Evolutionary conservation across 1,139 yeast genomes (phyloP).

Genomic region (Pichia sp.): DNA sequence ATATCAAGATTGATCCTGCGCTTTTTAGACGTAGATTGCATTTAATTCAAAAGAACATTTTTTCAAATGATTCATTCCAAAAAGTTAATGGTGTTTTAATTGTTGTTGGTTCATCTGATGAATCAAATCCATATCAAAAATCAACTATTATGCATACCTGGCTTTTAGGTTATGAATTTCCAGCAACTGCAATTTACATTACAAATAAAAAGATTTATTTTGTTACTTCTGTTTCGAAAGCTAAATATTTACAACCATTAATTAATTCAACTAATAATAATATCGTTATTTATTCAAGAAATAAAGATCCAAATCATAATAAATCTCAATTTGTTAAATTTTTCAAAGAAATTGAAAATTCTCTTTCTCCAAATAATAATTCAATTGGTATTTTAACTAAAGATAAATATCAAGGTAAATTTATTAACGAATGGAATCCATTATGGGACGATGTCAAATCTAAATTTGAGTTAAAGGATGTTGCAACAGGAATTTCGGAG

Average conservation of each 20-base stretch:
- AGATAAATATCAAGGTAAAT: conserved; percentile 77
- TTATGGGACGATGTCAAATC: conserved; percentile 39
- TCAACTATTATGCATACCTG: conserved; percentile 86
- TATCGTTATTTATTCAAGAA: conserved; percentile 70
- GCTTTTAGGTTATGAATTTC: conserved; percentile 92
- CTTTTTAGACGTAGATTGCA: conserved; percentile 37
- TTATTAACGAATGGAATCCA: conserved; percentile 73
- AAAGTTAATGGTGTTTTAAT: conserved; percentile 54
- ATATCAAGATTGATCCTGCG: conserved; percentile 28
- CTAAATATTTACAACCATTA: conserved; percentile 64
- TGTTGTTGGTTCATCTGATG: conserved; percentile 78
- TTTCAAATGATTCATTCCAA: conserved; percentile 37
- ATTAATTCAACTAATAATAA: conserved; percentile 30
- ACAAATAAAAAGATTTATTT: conserved; percentile 56
- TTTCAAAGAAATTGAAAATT: conserved; percentile 36
- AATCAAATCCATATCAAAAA: conserved; percentile 85
- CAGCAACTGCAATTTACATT: conserved; percentile 74
- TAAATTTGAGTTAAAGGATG: conserved; percentile 48
- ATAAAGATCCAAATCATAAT: conserved; percentile 76
- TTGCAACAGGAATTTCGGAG: conserved; percentile 46
- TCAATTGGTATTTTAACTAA: conserved; percentile 58
- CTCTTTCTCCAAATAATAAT: conserved; percentile 36
- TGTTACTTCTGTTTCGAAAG: conserved; percentile 82
- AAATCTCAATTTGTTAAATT: conserved; percentile 58
- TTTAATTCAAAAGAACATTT: conserved; percentile 36